These are phyloP conservation scores for Rubroboletus pulcherrimus DNA, from an alignment of 768 basidiomycete genomes.

Conservation along the genomic window DNA sequence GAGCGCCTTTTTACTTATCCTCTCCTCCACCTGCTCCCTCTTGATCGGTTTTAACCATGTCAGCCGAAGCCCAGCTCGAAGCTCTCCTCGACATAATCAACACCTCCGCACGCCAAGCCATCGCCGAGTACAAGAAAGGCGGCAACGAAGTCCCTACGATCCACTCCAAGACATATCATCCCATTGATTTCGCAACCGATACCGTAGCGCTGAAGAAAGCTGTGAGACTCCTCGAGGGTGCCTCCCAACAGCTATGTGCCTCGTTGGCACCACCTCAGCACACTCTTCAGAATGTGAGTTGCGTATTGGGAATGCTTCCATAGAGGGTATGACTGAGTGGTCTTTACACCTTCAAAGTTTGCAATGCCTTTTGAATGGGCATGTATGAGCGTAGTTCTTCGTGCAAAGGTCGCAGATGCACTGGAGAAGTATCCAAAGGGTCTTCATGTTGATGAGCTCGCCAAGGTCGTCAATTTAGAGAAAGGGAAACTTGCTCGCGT, in stretches of 20 bases:
- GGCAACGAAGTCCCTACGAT: constrained; percentile 24
- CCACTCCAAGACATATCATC: constrained; percentile 20
- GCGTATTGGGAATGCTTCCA: background rate
- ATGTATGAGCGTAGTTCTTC: constrained; percentile 23
- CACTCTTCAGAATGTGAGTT: constrained; percentile 24
- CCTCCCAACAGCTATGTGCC: constrained; percentile 26
- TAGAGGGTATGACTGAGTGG: background rate
- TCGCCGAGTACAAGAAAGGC: constrained; percentile 24
- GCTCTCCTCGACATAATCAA: constrained; percentile 32
- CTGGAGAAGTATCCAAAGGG: constrained; percentile 26
- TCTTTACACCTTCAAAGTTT: constrained; percentile 1
- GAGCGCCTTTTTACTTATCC: background rate
- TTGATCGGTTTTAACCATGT: constrained; percentile 8
- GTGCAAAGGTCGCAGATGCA: constrained; percentile 27
- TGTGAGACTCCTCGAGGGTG: constrained; percentile 24
- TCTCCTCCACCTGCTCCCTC: background rate
- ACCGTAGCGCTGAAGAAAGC: constrained; percentile 24
- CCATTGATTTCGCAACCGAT: constrained; percentile 20
- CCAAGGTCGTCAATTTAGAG: constrained; percentile 22
- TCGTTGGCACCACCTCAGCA: constrained; percentile 29
- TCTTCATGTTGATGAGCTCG: constrained; percentile 25
- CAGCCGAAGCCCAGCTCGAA: constrained; percentile 27
- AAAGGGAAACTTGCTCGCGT: constrained; percentile 29
- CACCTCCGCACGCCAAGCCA: constrained; percentile 24
- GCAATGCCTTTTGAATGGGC: constrained; percentile 26